Evolutionary conservation across 305 asterid species (phyloP).

Genomic region (Fraxinus ornus): DNA sequence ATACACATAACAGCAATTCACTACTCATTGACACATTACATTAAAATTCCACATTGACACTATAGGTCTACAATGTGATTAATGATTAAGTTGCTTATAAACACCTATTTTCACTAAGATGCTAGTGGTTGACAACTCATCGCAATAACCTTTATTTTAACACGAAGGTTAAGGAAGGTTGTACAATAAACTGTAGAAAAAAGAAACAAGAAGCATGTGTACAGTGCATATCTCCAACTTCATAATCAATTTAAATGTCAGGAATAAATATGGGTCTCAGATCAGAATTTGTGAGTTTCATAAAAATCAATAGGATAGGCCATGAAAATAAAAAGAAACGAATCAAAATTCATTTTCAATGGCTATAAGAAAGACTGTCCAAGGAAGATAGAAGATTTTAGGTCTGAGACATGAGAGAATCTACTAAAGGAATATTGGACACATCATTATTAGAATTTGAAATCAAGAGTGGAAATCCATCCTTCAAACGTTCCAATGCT

Average conservation of each 20-base stretch:
- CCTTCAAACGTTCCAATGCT: background rate
- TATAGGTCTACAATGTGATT: background rate
- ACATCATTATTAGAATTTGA: background rate
- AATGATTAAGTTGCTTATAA: background rate
- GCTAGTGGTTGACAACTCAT: background rate
- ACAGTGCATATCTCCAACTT: background rate
- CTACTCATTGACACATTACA: background rate
- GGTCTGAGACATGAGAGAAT: background rate
- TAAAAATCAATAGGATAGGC: background rate
- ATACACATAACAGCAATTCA: background rate
- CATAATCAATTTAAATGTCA: background rate
- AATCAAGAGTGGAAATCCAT: background rate
- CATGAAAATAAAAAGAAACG: background rate
- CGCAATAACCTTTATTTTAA: background rate
- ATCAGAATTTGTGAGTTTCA: background rate
- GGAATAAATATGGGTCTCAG: background rate
- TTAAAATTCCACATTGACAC: background rate
- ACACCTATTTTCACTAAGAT: background rate
- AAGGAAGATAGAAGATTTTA: background rate
- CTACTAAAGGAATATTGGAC: background rate
- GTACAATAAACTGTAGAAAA: background rate
- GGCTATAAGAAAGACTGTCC: background rate
- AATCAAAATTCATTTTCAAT: background rate
- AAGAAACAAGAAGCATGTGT: background rate
- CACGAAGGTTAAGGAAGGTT: background rate